phyloP scores from a whole-genome alignment of 306 rosid genomes.

The Arachis stenosperma region DNA sequence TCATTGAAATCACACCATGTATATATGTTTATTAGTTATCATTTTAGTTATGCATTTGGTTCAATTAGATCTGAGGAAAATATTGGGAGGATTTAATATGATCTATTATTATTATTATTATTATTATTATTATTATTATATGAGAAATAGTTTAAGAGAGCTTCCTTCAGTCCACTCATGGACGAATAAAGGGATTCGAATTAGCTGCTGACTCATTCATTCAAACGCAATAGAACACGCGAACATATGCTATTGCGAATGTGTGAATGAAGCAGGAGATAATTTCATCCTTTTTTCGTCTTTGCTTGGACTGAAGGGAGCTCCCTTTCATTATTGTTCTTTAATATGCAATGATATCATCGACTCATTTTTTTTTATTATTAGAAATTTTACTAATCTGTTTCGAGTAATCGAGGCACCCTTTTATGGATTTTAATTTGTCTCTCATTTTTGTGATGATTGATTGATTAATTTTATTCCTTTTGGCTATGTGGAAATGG shows the following conservation, averaged over 20 bases:
- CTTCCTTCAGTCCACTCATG: conserved; percentile 96
- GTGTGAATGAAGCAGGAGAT: conserved; percentile 97
- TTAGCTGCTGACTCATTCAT: conserved; percentile 97
- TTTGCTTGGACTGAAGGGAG: conserved; percentile 99
- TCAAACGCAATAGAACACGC: conserved; percentile 74
- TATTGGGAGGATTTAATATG: too few relatives aligned
- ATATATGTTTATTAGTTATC: too few relatives aligned
- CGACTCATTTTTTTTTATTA: not conserved
- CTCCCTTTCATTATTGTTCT: conserved; percentile 64
- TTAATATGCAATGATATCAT: not conserved
- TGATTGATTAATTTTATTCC: too few relatives aligned
- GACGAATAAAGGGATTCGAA: conserved; percentile 66
- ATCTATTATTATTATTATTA: too few relatives aligned
- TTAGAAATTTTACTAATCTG: too few relatives aligned
- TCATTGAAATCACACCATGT: too few relatives aligned
- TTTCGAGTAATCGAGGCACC: too few relatives aligned
- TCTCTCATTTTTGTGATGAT: too few relatives aligned
- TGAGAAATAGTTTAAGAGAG: conserved; percentile 62
- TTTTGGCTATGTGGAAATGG: too few relatives aligned
- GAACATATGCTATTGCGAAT: conserved; percentile 58
- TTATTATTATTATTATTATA: too few relatives aligned
- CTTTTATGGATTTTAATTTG: too few relatives aligned
- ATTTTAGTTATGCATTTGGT: not conserved
- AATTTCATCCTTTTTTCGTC: conserved; percentile 65
- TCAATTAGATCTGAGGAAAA: not conserved